These are phyloP conservation scores for Malus sylvestris DNA, from an alignment of 306 rosid species.

Conservation along the genomic window DNA sequence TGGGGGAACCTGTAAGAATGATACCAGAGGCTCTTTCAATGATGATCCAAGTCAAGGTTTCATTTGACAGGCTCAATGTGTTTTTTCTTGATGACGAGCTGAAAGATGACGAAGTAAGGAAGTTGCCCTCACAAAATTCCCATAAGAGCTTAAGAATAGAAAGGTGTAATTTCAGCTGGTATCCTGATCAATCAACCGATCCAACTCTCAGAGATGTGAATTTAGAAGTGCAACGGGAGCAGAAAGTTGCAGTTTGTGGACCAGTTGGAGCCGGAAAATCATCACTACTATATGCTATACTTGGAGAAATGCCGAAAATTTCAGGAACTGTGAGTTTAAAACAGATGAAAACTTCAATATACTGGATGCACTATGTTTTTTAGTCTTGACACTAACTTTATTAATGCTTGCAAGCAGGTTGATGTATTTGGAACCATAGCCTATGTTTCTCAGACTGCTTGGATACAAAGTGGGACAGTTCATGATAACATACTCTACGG, in stretches of 20 bases:
- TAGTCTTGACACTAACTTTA: not conserved
- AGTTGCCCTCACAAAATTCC: constrained; percentile 1
- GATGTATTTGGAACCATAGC: constrained; percentile 51
- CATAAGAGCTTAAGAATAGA: constrained; percentile 33
- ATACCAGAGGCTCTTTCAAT: constrained; percentile 69
- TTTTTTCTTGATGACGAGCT: constrained; percentile 67
- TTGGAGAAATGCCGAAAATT: constrained; percentile 65
- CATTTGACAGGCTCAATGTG: constrained; percentile 51
- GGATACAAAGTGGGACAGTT: constrained; percentile 88
- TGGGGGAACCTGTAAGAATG: constrained; percentile 69
- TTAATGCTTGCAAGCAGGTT: constrained; percentile 34
- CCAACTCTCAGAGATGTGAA: constrained; percentile 44
- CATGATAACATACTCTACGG: constrained; percentile 67
- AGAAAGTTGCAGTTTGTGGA: constrained; percentile 71
- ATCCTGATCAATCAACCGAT: constrained; percentile 27
- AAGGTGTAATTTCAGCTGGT: constrained; percentile 60
- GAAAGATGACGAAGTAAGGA: constrained; percentile 13
- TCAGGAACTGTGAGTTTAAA: constrained; percentile 60
- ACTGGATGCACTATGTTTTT: constrained; percentile 7
- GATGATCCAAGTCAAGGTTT: constrained; percentile 68
- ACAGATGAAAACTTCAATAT: not conserved
- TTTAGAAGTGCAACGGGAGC: constrained; percentile 42
- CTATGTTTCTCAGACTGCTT: constrained; percentile 68
- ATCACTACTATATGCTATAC: constrained; percentile 55
- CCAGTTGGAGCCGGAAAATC: constrained; percentile 87